These are phyloP conservation scores for Dioscorea zingiberensis DNA, from an alignment of 106 monocot species.

Conservation along the genomic window DNA sequence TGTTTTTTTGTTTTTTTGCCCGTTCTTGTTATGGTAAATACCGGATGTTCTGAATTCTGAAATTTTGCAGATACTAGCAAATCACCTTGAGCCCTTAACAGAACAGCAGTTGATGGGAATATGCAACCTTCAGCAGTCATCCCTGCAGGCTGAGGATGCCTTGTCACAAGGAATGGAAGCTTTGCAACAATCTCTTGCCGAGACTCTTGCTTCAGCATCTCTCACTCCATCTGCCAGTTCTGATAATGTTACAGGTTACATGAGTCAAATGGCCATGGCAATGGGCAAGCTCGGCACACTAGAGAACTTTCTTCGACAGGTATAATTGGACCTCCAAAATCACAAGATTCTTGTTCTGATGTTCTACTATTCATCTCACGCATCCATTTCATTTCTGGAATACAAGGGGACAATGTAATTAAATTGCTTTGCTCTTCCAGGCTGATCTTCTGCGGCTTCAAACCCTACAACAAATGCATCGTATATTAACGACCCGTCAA, in stretches of 20 bases:
- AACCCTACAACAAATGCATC: conserved; percentile 81
- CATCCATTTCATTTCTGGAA: too few species aligned
- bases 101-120: conserved; percentile 91
- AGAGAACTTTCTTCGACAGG: conserved; percentile 90
- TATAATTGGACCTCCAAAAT: conserved; percentile 3
- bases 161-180: conserved; percentile 96
- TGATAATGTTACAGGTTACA: conserved; percentile 81
- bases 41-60: too few species aligned
- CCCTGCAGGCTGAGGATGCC: conserved; percentile 89
- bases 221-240: conserved; percentile 24
- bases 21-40: too few species aligned
- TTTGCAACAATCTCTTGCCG: conserved; percentile 76
- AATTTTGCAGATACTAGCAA: conserved; percentile 50
- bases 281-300: conserved; percentile 80
- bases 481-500: conserved; percentile 74
- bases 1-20: neutral
- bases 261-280: conserved; percentile 79
- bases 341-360: too few species aligned
- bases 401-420: too few species aligned
- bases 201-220: conserved; percentile 60
- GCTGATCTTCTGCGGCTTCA: conserved; percentile 88
- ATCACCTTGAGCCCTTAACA: conserved; percentile 78
- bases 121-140: conserved; percentile 90
- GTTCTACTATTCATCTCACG: too few species aligned
- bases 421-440: conserved; percentile 11